Base-by-base conservation (phyloP, 495 filamentous ascomycete genomes). In the Penicillium goetzii region DNA sequence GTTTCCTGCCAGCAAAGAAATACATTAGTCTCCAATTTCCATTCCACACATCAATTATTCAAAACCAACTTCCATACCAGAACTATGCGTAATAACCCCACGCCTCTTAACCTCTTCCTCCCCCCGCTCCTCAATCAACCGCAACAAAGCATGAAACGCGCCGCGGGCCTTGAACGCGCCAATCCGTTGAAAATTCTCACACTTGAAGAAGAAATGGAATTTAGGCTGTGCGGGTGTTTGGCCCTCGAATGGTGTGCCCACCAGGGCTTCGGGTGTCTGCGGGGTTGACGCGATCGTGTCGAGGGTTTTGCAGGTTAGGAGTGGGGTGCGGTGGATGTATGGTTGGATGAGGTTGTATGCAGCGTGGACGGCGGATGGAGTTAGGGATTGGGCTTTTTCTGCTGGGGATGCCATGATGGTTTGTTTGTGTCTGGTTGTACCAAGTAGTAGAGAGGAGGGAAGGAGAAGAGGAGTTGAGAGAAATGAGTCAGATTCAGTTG, bases 81-180 rank as follows among this genome's bases (percentile, higher is more conserved):
- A 91, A 72, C 90, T 93, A 80, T 98, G 95, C 67, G 95, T 99
- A 54, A 95, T 85, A 3, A 98, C 94, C 5, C 93, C 94, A 68
- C 75, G 85, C 72, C 79, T 76, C 66, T 72, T 74, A 2, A 81
- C 77, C 59, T 81, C 83, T 28, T 81, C 76, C 76, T 85, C 85
- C 33, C 87, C 84, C 12, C 86, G 83, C 62, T 89, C 85, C 60
- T 81, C 79, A 58, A 85, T 86, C 63, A 99, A 74, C n/a, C 90
- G 73, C 55, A 87, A 80, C 47, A 99, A 71, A 2, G 94, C 94
- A 79, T 97, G 92, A 65, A 96, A 96, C 2, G 95, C 94, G 3
- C 94, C 94, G 0, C 94, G 81, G 21, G 87, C 88, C 79, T 99
- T 99, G 80, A 99, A 99, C 17, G 94, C 94, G 58, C 94, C 95